A percentile compares a stretch with the other conserved stretches of the same genome.
Evolutionary conservation across 2,329 filamentous ascomycete species (phyloP).

Genomic region (Penicillium concentricum): DNA sequence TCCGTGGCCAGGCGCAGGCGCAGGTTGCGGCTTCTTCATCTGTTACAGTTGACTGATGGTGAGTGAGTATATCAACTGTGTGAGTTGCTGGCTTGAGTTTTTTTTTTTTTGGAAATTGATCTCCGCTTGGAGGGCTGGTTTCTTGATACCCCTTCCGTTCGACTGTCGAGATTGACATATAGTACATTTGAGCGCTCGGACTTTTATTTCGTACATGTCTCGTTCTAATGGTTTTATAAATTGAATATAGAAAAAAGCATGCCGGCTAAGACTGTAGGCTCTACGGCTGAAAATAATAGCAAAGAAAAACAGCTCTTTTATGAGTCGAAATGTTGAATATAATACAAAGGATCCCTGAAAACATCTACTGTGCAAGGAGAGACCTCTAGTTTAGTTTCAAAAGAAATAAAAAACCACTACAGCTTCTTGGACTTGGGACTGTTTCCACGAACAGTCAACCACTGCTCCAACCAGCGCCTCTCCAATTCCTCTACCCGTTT

Average conservation of each 20-base stretch:
- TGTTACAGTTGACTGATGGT: neutral
- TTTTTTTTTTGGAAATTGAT: neutral
- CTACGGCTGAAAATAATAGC: neutral
- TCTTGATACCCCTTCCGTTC: slow-evolving; percentile 5
- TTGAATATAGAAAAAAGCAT: neutral
- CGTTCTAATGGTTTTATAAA: neutral
- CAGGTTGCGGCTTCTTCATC: slow-evolving; percentile 5
- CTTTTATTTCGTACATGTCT: neutral
- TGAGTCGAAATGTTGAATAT: neutral
- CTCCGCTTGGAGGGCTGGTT: neutral
- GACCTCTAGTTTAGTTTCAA: neutral
- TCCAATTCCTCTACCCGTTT: slow-evolving; percentile 30
- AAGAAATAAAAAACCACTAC: neutral
- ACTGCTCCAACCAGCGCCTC: slow-evolving; percentile 39
- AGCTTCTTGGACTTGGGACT: neutral
- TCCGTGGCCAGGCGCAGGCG: slow-evolving; percentile 49
- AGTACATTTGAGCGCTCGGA: neutral
- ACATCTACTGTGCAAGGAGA: neutral
- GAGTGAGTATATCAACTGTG: neutral
- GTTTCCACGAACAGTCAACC: slow-evolving; percentile 26
- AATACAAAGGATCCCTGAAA: neutral
- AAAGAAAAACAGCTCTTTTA: neutral
- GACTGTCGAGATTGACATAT: neutral
- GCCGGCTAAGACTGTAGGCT: neutral
- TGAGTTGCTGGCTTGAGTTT: too few relatives aligned